Evolutionary conservation across 2,329 filamentous ascomycete species (phyloP), one percentile per base, ranked within the genome.

Genomic region (Microthyrium microscopicum): DNA sequence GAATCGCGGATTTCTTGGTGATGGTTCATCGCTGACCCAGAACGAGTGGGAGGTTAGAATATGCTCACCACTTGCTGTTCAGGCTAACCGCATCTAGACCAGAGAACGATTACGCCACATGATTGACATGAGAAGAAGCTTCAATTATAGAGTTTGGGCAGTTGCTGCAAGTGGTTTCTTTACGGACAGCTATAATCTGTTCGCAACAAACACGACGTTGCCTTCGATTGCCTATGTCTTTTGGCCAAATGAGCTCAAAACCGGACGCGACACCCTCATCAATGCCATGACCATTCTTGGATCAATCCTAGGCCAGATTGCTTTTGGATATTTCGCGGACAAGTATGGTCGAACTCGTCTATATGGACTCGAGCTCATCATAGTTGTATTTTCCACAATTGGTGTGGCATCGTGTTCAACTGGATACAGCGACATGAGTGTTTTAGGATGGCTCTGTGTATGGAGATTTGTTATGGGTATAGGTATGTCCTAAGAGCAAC

Each of bases 121-220:
- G n/a, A n/a, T n/a, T n/a, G n/a, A n/a, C n/a, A n/a, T n/a, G n/a
- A n/a, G n/a, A n/a, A n/a, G n/a, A n/a, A n/a, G n/a, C n/a, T 33
- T 33, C 31, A 33, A 32, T 11, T 33, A 16, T 20, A 20, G 13
- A 6, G 31, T 33, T 7, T 33, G 22, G 22, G 31, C 31, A 16
- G 61, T 63, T 5, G 58, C 60, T n/a, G 60, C 58, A 17, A 53
- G 61, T 11, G 61, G 61, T 13, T 64, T 64, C 46, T 59, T 64
- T 36, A 57, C 62, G 4, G 61, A 64, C 48, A 55, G 54, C 28
- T 61, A 59, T 29, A 58, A 56, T 4, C 50, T 54, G 20, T 66
- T 65, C 49, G 56, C 54, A 3, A 39, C 56, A 3, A 54, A 54
- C 2, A 57, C 57, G 27, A 57, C 61, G n/a, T 44, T 64, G 4